phyloP scores from a whole-genome alignment of 2,329 filamentous ascomycete species.

The Botrytis elliptica region DNA sequence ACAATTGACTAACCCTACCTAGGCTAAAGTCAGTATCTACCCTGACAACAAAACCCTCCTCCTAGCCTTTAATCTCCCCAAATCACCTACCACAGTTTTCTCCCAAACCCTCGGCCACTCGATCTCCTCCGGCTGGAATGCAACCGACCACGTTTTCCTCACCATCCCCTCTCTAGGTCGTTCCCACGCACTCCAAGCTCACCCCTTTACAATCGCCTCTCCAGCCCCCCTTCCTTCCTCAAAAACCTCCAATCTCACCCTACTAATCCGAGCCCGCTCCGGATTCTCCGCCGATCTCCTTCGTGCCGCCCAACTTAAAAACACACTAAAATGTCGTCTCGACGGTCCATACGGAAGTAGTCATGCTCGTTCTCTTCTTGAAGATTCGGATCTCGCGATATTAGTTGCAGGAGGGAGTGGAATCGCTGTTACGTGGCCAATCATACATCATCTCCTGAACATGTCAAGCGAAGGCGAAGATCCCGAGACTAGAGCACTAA shows the following conservation, averaged over 20 bases:
- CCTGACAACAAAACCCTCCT: conserved; percentile 57
- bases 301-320: conserved; percentile 47
- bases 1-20: neutral
- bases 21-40: conserved; percentile 47
- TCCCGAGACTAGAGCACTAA: conserved; percentile 24
- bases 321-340: conserved; percentile 50
- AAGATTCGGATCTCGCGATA: conserved; percentile 49
- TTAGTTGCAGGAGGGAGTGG: conserved; percentile 63
- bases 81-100: conserved; percentile 14
- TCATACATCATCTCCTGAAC: conserved; percentile 51
- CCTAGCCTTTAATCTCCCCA: conserved; percentile 38
- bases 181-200: conserved; percentile 56
- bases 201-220: conserved; percentile 67
- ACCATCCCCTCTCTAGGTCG: conserved; percentile 54
- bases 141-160: conserved; percentile 64
- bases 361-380: conserved; percentile 54
- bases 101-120: conserved; percentile 36
- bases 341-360: conserved; percentile 64
- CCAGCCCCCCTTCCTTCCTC: conserved; percentile 46
- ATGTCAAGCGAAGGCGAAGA: conserved; percentile 27
- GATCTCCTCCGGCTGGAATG: conserved; percentile 54
- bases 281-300: conserved; percentile 61
- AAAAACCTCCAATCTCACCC: conserved; percentile 51
- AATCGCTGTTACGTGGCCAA: conserved; percentile 62
- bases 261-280: conserved; percentile 58